Evolutionary conservation across 139 green algal species (phyloP), one percentile per base, ranked within the genome.

Genomic region (Pleodorina starrii): DNA sequence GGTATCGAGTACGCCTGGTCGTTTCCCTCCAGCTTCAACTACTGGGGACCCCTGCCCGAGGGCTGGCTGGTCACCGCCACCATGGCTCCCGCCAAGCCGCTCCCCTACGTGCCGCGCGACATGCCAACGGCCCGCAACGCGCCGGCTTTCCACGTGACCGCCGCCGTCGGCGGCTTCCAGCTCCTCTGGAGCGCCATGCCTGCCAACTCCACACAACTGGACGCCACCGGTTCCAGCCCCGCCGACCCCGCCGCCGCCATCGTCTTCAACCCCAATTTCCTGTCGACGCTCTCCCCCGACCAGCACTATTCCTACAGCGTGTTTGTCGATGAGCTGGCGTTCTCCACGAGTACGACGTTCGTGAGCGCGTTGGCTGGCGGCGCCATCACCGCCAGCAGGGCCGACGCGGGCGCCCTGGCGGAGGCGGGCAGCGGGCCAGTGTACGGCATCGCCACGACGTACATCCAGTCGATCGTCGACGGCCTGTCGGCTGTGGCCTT

Each of bases 251-350:
- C 32, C 27, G 63, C 63, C 63, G 63, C 32, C 63, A 36, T 38
- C 27, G 63, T 73, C 19, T 73, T 73, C 63, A 73, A 73, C 63
- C 63, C 63, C 63, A 73, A 36, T 23, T 73, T 73, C 63, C 63
- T 73, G 27, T 32, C 63, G 2, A 40, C 25, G 11, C 63, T 73
- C 32, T 73, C 63, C 63, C 5, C 29, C 27, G 21, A 73, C 21
- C 63, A 73, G 63, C 63, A 73, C 2, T 73, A 40, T 6, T 16
- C 63, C 27, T 73, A 40, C 63, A 73, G 63, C 29, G 63, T 73
- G 63, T 73, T 73, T 23, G 2, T 73, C 21, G 63, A 73, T 38
- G 63, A 73, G 21, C 63, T 73, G 63, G 35, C 32, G 2, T 38
- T 73, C 21, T 7, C 29, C 16, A 73, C 63, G 16, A 73, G 35